Evolutionary conservation across 2,329 filamentous ascomycete species (phyloP), one percentile per base, ranked within the genome.

Genomic region (Exophiala sideris): DNA sequence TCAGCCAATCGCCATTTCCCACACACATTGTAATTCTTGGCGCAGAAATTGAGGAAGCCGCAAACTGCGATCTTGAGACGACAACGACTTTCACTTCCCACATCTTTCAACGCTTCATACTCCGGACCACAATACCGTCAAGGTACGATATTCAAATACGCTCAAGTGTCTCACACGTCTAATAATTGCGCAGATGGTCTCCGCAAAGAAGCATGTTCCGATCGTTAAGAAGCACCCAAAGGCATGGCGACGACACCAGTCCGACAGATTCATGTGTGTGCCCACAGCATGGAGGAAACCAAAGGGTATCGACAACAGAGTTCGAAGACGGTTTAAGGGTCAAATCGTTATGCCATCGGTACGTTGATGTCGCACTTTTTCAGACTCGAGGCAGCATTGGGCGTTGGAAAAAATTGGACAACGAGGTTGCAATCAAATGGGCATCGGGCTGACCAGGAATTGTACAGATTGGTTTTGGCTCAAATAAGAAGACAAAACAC

Each of bases 181-280:
- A 32, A 56, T 50, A 39, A 9, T 48, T 24, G 38, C 38, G 18
- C 62, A 92, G 91, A 97, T 97, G 94, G 91, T 92, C 84, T 85
- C 91, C 87, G 89, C 92, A 80, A 95, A 95, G 89, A 95, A 95
- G 85, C 94, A 97, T 81, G 86, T 97, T 76, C 87, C 91, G 73
- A 99, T 99, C 85, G 89, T 99, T 75, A 99, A 99, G 90, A 99
- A 99, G 91, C 91, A 91, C 85, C 91, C 88, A 73, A 90, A 91
- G 85, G 84, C 82, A 81, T 99, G 97, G 88, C 86, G 85, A 79
- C 89, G 94, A 76, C 94, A 99, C 82, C 94, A 99, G 86, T 89
- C 84, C 78, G 94, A 97, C 80, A 87, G 87, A 76, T 99, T 95
- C 84, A 96, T 86, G 82, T 87, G 94, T 75, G 86, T 97, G 68